phyloP scores from a whole-genome alignment of 192 early-diverging fungal species.

The Entrophospora sp. region DNA sequence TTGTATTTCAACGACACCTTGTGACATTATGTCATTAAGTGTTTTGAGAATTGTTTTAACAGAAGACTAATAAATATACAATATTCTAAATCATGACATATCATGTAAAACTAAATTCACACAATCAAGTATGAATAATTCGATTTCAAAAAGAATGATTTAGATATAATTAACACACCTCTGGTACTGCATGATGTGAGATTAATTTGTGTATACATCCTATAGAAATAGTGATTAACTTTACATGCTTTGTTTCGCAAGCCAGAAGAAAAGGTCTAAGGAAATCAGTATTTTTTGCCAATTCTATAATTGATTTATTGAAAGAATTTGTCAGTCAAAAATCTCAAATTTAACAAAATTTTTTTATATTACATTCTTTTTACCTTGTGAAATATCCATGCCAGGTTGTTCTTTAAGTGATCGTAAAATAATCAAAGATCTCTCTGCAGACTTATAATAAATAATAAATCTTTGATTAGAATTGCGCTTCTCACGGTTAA shows the following conservation, averaged over 20 bases:
- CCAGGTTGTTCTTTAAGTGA: conserved; percentile 48
- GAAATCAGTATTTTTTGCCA: conserved; percentile 69
- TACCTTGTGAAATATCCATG: conserved; percentile 34
- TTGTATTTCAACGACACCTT: conserved; percentile 80
- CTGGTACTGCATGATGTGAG: conserved; percentile 64
- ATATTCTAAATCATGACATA: neutral
- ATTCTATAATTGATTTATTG: too few relatives aligned
- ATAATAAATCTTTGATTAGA: too few relatives aligned
- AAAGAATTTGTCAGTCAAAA: too few relatives aligned
- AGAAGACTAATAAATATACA: conserved; percentile 28
- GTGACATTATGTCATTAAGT: conserved; percentile 57
- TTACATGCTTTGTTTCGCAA: conserved; percentile 76
- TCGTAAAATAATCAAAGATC: conserved; percentile 48
- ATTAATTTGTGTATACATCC: conserved; percentile 76
- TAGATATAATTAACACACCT: conserved; percentile 27
- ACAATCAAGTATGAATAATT: too few relatives aligned
- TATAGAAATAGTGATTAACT: conserved; percentile 72
- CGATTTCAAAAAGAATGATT: too few relatives aligned
- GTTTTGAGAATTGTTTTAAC: conserved; percentile 57
- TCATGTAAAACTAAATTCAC: too few relatives aligned
- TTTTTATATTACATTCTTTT: conserved; percentile 12
- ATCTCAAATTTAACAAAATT: too few relatives aligned
- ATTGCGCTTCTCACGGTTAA: too few relatives aligned
- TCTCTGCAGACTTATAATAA: conserved; percentile 53
- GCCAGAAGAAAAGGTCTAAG: conserved; percentile 79